These are phyloP conservation scores for Citeromyces hawaiiensis DNA, from an alignment of 1,139 yeast species.

Conservation along the genomic window DNA sequence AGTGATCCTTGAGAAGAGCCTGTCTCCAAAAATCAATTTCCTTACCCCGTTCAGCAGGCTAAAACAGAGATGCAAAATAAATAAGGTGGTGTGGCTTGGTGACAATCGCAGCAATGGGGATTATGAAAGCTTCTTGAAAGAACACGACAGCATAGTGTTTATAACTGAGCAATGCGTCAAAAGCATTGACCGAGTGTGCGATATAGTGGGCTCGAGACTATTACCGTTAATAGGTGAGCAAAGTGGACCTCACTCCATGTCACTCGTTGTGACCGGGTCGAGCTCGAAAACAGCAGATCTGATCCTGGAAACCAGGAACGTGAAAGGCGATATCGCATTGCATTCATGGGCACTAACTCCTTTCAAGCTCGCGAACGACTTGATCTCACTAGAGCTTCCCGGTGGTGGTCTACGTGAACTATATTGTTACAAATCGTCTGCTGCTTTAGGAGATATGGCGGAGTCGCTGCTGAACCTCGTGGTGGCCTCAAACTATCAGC, in stretches of 20 bases:
- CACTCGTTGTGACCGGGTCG: neutral
- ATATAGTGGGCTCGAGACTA: constrained; percentile 8
- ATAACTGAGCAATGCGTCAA: constrained; percentile 15
- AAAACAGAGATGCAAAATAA: constrained; percentile 43
- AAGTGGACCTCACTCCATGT: constrained; percentile 1
- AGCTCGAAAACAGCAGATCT: neutral
- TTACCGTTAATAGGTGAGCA: constrained; percentile 13
- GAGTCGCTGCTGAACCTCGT: constrained; percentile 12
- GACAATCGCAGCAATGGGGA: constrained; percentile 8
- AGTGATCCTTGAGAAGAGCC: constrained; percentile 39
- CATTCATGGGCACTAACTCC: constrained; percentile 14
- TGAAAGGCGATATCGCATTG: constrained; percentile 17
- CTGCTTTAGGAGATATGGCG: constrained; percentile 25
- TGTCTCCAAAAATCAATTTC: constrained; percentile 44
- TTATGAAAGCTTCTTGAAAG: constrained; percentile 6
- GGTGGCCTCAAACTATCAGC: constrained; percentile 19
- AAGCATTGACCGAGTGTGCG: constrained; percentile 10
- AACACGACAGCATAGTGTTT: constrained; percentile 24
- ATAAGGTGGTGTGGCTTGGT: constrained; percentile 46
- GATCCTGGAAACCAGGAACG: neutral
- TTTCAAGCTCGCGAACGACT: constrained; percentile 10
- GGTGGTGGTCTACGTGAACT: constrained; percentile 13
- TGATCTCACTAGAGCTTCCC: constrained; percentile 13
- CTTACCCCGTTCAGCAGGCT: constrained; percentile 48
- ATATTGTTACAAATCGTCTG: constrained; percentile 10